Percentiles rank a stretch among this genome's conserved stretches.
Evolutionary conservation across 2,329 filamentous ascomycete species (phyloP).

Genomic region (Aspergillus thermomutatus): DNA sequence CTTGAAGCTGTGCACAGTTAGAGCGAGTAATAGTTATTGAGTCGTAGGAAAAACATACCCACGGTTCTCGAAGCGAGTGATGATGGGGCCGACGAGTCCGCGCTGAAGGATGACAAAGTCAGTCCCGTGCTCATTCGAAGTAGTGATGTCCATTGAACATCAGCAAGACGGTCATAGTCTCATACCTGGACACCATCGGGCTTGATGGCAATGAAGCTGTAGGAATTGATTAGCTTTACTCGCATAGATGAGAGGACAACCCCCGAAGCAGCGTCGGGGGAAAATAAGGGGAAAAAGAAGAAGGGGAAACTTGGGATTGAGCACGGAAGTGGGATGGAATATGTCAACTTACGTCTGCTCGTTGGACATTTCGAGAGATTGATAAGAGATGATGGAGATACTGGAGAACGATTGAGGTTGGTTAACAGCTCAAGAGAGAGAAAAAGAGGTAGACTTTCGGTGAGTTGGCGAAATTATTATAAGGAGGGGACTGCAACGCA

Average conservation of each 20-base stretch:
- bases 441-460: conserved; percentile 16
- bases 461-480: conserved; percentile 27
- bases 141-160: not conserved
- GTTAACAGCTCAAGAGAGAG: conserved; percentile 16
- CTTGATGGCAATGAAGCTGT: conserved; percentile 99
- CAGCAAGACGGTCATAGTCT: not conserved
- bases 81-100: conserved; percentile 96
- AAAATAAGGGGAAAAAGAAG: conserved; percentile 3
- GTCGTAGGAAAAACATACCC: conserved; percentile 56
- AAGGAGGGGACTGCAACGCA: conserved; percentile 4
- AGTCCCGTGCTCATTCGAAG: conserved; percentile 20
- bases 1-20: conserved; percentile 70
- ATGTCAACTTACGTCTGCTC: conserved; percentile 76
- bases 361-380: conserved; percentile 62
- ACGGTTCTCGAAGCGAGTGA: conserved; percentile 95
- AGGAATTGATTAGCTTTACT: conserved; percentile 31
- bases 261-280: not conserved
- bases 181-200: conserved; percentile 96
- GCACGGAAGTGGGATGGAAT: conserved; percentile 7
- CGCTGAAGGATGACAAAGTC: conserved; percentile 56
- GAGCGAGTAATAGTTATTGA: conserved; percentile 8
- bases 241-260: conserved; percentile 4
- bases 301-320: conserved; percentile 1
- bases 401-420: conserved; percentile 19
- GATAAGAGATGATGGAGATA: conserved; percentile 21